Percentiles rank a stretch among this genome's conserved stretches.
Evolutionary conservation across 345 rosid genomes (phyloP).

Genomic region (Aquilaria malaccensis): DNA sequence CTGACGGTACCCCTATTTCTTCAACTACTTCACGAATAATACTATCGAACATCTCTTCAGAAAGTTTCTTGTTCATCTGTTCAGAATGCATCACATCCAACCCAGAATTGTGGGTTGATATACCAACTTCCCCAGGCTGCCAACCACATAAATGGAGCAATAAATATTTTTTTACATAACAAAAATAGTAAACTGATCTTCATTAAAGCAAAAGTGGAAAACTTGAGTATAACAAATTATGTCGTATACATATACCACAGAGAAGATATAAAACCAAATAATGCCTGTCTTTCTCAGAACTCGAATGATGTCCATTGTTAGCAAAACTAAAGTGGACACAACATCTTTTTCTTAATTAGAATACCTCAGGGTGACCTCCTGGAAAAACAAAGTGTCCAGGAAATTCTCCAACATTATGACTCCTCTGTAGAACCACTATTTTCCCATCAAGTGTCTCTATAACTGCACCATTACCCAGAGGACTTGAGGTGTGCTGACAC

Average conservation of each 20-base stretch:
- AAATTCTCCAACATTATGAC: slow-evolving; percentile 88
- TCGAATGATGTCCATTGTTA: neutral
- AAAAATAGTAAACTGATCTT: too few species aligned
- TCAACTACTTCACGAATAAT: slow-evolving; percentile 74
- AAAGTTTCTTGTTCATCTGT: slow-evolving; percentile 39
- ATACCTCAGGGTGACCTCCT: slow-evolving; percentile 95
- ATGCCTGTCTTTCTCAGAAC: neutral
- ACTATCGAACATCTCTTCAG: slow-evolving; percentile 76
- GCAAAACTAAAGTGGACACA: slow-evolving; percentile 4
- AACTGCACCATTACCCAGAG: slow-evolving; percentile 79
- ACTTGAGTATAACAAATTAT: neutral
- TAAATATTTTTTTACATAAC: too few species aligned
- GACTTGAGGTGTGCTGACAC: slow-evolving; percentile 77
- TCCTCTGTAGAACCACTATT: slow-evolving; percentile 64
- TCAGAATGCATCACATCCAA: slow-evolving; percentile 21
- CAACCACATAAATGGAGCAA: slow-evolving; percentile 12
- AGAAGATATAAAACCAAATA: slow-evolving; percentile 7
- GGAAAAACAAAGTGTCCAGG: slow-evolving; percentile 89
- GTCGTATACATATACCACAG: neutral
- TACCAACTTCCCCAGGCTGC: slow-evolving; percentile 67
- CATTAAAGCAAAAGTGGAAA: neutral
- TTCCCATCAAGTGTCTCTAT: slow-evolving; percentile 68
- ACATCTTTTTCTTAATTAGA: neutral
- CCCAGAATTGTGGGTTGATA: slow-evolving; percentile 27
- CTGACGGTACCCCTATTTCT: slow-evolving; percentile 82